Evolutionary conservation across 2,329 filamentous ascomycete species (phyloP), one percentile per base, ranked within the genome.

Genomic region (Hawksworthiomyces lignivorus): DNA sequence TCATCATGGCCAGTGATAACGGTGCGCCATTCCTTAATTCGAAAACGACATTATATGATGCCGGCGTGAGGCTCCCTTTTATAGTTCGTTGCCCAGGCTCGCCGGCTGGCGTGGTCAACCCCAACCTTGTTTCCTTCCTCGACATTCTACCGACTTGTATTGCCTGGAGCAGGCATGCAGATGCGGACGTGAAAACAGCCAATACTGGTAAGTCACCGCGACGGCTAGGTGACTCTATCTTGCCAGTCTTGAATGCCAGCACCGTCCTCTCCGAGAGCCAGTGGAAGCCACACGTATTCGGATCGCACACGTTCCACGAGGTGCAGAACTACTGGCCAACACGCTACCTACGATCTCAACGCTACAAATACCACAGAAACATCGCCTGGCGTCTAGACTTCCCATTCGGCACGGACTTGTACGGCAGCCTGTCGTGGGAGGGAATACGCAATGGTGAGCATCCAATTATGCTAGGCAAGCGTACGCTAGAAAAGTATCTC

Each of bases 271-370:
- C 52, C 1, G 50, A 20, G 9, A 34, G 36, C 29, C n/a, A 48
- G 4, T 55, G 57, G 51, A 46, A 58, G n/a, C 47, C 55, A n/a
- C 57, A 64, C 10, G 62, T 72, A 7, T 72, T 67, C 44, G 69
- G 70, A 14, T 71, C 67, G 1, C 69, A 73, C 50, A 73, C 70
- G 1, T 72, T 71, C 50, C 69, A 73, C 42, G 69, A 73, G 45
- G 55, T 68, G 2, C 62, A 60, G 6, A 70, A 72, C 47, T 73
- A 72, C 54, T 73, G 63, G 61, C 69, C 70, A 0, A 73, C 69
- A 1, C 60, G 69, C 11, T 66, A 61, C 47, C 54, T 72, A 27
- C 64, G 69, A n/a, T 60, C 53, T 3, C 51, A 50, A 0, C 52
- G 54, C 5, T 70, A 61, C 58, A 73, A 72, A 50, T 72, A 72